Base-by-base conservation (phyloP, 2,329 filamentous ascomycete species). In the Talaromyces marneffei region DNA sequence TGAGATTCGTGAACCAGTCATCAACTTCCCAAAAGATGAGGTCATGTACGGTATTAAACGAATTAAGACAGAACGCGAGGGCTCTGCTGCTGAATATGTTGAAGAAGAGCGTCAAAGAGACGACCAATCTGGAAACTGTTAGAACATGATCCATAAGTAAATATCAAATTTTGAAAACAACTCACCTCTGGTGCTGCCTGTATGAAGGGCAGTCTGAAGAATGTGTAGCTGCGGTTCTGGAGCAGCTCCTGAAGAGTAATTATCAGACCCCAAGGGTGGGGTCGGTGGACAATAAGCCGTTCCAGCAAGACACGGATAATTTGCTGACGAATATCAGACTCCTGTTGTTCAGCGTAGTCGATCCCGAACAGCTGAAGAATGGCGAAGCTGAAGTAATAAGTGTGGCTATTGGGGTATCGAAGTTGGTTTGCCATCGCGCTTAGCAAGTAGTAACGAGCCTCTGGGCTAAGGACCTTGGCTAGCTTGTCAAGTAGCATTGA, bases 221-320 rank as follows among this genome's bases (percentile, higher is more conserved):
- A 96, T 71, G 87, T 87, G 75, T 93, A 95, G 71, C 87, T 90
- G 59, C 90, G 87, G 73, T 96, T 97, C 81, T 96, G 95, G 67
- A 96, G 82, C 61, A 99, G 83, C 78, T 97, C 94, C 65, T 94
- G 79, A 64, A 96, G 83, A 37, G 92, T 93, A 65, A 92, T 87
- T 72, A 97, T 87, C 46, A 99, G 79, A 12, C 95, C 95, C 93
- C 93, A 97, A 18, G 95, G 93, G 73, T 97, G 93, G 57, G 93
- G 93, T 78, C 92, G 91, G 74, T 91, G 91, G 23, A 91, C 89
- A 63, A 95, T 85, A 52, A 97, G 80, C 54, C 94, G 86, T 80
- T 99, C 94, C 39, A 97, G 81, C 50, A 99, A 80, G 25, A 97
- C 87, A 52, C 93, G 86, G 57, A 91, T 91, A 62, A 99, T 93